Evolutionary conservation across 2,329 filamentous ascomycete species (phyloP).

Genomic region (Pseudogymnoascus sp.): DNA sequence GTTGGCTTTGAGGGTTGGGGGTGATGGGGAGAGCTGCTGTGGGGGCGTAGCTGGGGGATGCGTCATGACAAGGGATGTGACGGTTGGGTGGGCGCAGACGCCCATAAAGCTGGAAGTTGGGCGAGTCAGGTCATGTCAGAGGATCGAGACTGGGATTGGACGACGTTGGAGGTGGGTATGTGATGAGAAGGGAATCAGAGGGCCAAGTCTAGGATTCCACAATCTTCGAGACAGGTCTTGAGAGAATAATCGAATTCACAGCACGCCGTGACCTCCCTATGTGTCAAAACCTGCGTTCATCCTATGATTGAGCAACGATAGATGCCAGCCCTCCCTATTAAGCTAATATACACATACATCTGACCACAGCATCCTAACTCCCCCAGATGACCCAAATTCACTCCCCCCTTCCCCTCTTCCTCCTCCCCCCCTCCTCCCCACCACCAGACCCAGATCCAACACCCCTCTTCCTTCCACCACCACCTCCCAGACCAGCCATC

Average conservation of each 20-base stretch:
- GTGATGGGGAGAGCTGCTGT: neutral
- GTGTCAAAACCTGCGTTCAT: neutral
- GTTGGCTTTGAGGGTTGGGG: neutral
- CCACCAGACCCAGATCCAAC: slow-evolving; percentile 44
- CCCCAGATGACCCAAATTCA: slow-evolving; percentile 19
- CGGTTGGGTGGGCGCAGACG: neutral
- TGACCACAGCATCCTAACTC: neutral
- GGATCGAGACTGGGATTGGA: neutral
- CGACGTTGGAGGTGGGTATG: neutral
- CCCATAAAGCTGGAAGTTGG: neutral
- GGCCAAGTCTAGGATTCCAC: neutral
- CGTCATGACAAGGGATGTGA: neutral
- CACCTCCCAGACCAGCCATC: slow-evolving; percentile 44
- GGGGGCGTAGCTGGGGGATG: neutral
- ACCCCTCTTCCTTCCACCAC: slow-evolving; percentile 39
- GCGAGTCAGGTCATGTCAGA: neutral
- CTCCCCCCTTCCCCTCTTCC: slow-evolving; percentile 43
- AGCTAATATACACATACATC: neutral
- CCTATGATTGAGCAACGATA: neutral
- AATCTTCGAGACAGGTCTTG: neutral
- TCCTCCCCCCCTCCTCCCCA: slow-evolving; percentile 39
- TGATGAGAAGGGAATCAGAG: neutral
- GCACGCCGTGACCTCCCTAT: neutral
- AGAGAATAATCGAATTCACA: neutral
- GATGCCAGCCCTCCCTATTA: neutral